Percentiles rank a stretch among this genome's conserved stretches.
Conservation (phyloP, 2,329 filamentous ascomycete genomes). For the Monilinia fructicola region DNA sequence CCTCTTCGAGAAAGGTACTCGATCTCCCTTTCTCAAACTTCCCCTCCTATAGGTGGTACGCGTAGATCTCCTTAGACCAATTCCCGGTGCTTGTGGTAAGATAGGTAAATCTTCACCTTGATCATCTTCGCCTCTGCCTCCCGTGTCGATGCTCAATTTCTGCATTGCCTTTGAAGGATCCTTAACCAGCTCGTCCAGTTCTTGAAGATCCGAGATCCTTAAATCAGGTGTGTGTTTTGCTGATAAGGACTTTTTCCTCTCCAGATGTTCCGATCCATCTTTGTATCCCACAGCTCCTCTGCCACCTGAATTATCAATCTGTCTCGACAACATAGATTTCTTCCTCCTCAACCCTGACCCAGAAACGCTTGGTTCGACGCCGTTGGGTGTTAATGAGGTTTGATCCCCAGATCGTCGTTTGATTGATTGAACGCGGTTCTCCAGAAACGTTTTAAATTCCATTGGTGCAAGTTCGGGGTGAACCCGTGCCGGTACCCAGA, state of each 20-base stretch:
- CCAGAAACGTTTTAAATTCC: conserved; percentile 95
- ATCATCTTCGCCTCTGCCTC: conserved; percentile 33
- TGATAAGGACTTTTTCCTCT: conserved; percentile 67
- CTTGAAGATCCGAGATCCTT: conserved; percentile 58
- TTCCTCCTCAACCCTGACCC: conserved; percentile 71
- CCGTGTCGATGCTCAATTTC: conserved; percentile 54
- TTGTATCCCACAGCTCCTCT: conserved; percentile 64
- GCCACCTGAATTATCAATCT: conserved; percentile 73
- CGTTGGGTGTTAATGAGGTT: conserved; percentile 58
- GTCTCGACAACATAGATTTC: conserved; percentile 92
- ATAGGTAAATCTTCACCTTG: conserved; percentile 77
- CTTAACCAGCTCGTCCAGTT: conserved; percentile 78
- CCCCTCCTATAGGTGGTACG: conserved; percentile 88
- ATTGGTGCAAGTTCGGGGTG: conserved; percentile 93
- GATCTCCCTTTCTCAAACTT: conserved; percentile 77
- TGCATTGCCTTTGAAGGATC: conserved; percentile 72
- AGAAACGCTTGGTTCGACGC: conserved; percentile 54
- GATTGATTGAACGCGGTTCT: conserved; percentile 88
- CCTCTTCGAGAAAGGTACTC: conserved; percentile 73
- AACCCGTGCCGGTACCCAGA: conserved; percentile 93
- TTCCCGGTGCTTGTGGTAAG: conserved; percentile 71
- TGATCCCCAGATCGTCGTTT: conserved; percentile 77
- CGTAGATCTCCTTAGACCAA: conserved; percentile 83
- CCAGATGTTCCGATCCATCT: conserved; percentile 79
- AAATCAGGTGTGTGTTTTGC: conserved; percentile 54